phyloP scores from a whole-genome alignment of 2,329 filamentous ascomycete genomes.

The Ceratocystiopsis sp. region DNA sequence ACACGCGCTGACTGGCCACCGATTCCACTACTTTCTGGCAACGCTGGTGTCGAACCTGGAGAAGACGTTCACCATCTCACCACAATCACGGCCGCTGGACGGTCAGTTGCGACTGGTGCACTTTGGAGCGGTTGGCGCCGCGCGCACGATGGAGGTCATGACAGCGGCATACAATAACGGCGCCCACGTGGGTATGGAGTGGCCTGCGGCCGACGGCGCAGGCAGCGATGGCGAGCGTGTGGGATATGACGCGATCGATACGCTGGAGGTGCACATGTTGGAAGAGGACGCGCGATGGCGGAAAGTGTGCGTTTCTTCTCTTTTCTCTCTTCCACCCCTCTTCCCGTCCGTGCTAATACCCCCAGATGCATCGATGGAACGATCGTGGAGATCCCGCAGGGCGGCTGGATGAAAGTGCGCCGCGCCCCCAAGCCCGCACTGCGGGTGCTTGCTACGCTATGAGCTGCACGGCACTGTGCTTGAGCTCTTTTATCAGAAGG shows the following conservation, averaged over 20 bases:
- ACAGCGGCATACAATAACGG: constrained; percentile 41
- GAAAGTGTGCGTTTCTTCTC: constrained; percentile 31
- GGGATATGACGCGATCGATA: constrained; percentile 53
- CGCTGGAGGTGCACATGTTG: constrained; percentile 45
- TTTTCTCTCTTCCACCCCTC: not conserved
- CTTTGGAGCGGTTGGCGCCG: constrained; percentile 50
- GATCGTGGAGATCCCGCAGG: constrained; percentile 55
- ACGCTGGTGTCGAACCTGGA: constrained; percentile 71
- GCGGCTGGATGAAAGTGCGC: constrained; percentile 53
- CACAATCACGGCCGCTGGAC: constrained; percentile 51
- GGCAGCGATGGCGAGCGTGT: constrained; percentile 37
- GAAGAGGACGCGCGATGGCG: constrained; percentile 63
- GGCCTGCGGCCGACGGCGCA: constrained; percentile 22
- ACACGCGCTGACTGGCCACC: not conserved
- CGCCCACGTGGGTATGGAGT: constrained; percentile 33
- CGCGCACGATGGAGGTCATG: constrained; percentile 65
- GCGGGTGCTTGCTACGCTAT: constrained; percentile 14
- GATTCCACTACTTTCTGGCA: constrained; percentile 62
- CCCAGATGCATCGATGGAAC: constrained; percentile 70
- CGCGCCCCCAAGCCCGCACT: constrained; percentile 27
- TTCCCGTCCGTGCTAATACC: constrained; percentile 1
- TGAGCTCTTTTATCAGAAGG: not conserved
- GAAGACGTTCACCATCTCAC: constrained; percentile 66
- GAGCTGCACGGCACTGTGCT: no score
- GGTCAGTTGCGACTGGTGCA: constrained; percentile 54